Percentiles rank a stretch among this genome's conserved stretches.
These are phyloP conservation scores for Parietichytrium sp. DNA, from an alignment of 108 stramenopile genomes.

Conservation along the genomic window DNA sequence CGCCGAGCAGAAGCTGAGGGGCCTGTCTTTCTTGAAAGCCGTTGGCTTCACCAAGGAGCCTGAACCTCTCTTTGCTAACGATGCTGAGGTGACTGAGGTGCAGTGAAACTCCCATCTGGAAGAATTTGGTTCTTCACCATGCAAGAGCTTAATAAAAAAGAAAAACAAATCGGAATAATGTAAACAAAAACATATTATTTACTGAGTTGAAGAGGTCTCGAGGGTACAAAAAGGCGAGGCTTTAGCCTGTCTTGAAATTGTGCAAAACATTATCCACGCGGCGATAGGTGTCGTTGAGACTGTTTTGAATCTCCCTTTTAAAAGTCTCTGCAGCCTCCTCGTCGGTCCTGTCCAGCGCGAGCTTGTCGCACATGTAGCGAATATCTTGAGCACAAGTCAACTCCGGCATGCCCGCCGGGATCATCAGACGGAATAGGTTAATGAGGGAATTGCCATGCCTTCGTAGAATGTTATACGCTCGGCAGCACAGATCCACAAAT, in stretches of 20 bases:
- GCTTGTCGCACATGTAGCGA: constrained; percentile 43
- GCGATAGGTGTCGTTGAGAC: constrained; percentile 39
- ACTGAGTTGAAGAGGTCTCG: too few species aligned
- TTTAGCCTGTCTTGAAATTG: constrained; percentile 38
- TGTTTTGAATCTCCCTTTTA: constrained; percentile 16
- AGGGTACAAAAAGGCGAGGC: too few species aligned
- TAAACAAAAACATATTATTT: too few species aligned
- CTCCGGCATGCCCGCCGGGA: constrained; percentile 50
- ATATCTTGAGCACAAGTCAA: constrained; percentile 43
- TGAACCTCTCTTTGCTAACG: too few species aligned
- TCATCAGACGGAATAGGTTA: constrained; percentile 48
- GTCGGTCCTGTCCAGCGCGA: constrained; percentile 30
- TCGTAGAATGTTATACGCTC: constrained; percentile 48
- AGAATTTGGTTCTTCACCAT: too few species aligned
- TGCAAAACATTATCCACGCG: constrained; percentile 36
- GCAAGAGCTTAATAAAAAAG: too few species aligned
- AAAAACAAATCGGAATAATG: too few species aligned
- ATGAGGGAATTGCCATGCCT: constrained; percentile 41
- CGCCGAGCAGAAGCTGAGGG: too few species aligned
- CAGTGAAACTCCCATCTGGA: too few species aligned
- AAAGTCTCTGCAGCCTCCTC: constrained; percentile 45
- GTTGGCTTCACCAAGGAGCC: too few species aligned
- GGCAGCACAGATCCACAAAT: constrained; percentile 37
- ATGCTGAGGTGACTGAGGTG: too few species aligned
- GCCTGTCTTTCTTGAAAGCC: too few species aligned